These are phyloP conservation scores for Houttuynia cordata DNA, from an alignment of 164 flowering plant genomes.

Conservation along the genomic window DNA sequence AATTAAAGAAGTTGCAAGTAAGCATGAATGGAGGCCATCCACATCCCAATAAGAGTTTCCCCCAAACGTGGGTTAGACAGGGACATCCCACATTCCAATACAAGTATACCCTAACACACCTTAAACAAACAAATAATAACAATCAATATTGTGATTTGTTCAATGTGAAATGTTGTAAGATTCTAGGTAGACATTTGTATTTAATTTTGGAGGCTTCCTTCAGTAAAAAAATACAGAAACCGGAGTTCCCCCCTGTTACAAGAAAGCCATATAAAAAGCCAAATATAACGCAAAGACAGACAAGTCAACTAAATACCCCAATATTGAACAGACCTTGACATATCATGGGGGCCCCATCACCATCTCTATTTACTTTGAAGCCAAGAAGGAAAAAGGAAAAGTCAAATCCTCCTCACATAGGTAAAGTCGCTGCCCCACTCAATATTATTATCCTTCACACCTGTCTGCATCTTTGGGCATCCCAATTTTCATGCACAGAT, in stretches of 20 bases:
- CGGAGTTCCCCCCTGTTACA: background rate
- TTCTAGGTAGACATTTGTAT: constrained; percentile 3
- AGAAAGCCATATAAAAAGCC: too few species aligned
- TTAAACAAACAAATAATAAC: background rate
- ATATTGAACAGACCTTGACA: constrained; percentile 1
- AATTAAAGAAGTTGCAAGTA: too few species aligned
- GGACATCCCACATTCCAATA: constrained; percentile 12
- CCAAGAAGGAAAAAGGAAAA: background rate
- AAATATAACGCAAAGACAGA: background rate
- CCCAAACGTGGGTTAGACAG: constrained; percentile 8
- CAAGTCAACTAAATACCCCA: constrained; percentile 3
- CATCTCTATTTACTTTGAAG: background rate
- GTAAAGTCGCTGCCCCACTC: constrained; percentile 4
- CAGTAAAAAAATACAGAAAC: background rate
- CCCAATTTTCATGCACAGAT: constrained; percentile 6
- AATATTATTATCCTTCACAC: background rate
- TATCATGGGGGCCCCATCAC: background rate
- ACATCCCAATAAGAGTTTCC: constrained; percentile 8
- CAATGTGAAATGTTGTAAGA: constrained; percentile 1
- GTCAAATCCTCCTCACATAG: background rate
- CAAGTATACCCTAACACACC: background rate
- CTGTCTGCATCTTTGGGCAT: constrained; percentile 3
- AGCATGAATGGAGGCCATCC: too few species aligned
- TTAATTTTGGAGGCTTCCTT: background rate
- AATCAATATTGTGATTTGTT: background rate